Evolutionary conservation across 768 basidiomycete genomes (phyloP).

Genomic region (Dioszegia crocea): DNA sequence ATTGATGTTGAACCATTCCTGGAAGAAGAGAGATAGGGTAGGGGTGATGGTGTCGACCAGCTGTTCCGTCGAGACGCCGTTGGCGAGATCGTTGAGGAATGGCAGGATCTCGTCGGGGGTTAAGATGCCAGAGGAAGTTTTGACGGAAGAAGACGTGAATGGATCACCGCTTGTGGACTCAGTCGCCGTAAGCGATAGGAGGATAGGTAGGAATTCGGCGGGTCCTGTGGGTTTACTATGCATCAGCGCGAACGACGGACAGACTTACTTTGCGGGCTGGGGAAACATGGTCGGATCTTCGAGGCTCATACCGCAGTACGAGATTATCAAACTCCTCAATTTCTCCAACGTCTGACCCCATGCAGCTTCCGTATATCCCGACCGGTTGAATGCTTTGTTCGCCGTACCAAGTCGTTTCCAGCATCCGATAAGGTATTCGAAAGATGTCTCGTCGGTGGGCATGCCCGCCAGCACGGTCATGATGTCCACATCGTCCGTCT

Average conservation of each 20-base stretch:
- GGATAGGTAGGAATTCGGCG: slow-evolving; percentile 72
- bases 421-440: slow-evolving; percentile 83
- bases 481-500: slow-evolving; percentile 48
- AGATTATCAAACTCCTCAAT: slow-evolving; percentile 74
- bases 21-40: slow-evolving; percentile 44
- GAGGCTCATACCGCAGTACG: slow-evolving; percentile 79
- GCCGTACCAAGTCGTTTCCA: slow-evolving; percentile 80
- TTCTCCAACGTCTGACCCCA: slow-evolving; percentile 68
- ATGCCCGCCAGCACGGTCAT: slow-evolving; percentile 60
- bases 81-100: slow-evolving; percentile 77
- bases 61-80: slow-evolving; percentile 65
- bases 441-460: slow-evolving; percentile 70
- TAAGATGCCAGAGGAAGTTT: slow-evolving; percentile 54
- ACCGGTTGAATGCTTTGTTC: slow-evolving; percentile 28
- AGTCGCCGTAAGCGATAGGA: slow-evolving; percentile 63
- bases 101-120: slow-evolving; percentile 66
- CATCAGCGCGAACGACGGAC: neutral
- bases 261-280: slow-evolving; percentile 61
- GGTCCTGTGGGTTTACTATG: slow-evolving; percentile 62
- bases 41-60: slow-evolving; percentile 74
- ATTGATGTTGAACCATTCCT: slow-evolving; percentile 46
- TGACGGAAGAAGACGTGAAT: slow-evolving; percentile 43
- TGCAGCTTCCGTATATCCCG: slow-evolving; percentile 58
- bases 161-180: slow-evolving; percentile 55
- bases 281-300: slow-evolving; percentile 95